A percentile compares a stretch with the other conserved stretches of the same genome.
phyloP scores from a whole-genome alignment of 2,329 filamentous ascomycete genomes.

The Aulographum hederae region DNA sequence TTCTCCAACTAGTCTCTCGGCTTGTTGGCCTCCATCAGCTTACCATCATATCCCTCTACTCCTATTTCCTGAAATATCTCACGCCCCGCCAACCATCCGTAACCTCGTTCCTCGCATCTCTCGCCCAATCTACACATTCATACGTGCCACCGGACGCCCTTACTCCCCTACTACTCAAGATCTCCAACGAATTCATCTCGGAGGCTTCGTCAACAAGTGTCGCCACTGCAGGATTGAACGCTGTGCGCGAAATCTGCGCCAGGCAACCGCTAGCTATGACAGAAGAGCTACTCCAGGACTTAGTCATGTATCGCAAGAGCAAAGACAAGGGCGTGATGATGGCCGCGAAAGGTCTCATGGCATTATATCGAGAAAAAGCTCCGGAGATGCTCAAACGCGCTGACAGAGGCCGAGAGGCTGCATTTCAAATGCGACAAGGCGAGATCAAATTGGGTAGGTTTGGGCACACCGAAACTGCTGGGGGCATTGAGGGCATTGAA shows the following conservation, averaged over 20 bases:
- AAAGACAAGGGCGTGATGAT: conserved; percentile 99
- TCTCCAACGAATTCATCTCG: conserved; percentile 95
- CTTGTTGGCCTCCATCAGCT: conserved; percentile 87
- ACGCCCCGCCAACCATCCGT: conserved; percentile 78
- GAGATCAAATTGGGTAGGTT: conserved; percentile 61
- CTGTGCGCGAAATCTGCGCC: conserved; percentile 84
- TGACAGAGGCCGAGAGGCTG: conserved; percentile 80
- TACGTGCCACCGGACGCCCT: conserved; percentile 84
- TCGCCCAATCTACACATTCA: conserved; percentile 82
- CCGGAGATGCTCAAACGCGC: conserved; percentile 77
- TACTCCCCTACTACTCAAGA: conserved; percentile 82
- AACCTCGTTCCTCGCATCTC: conserved; percentile 78
- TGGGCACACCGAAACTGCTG: conserved; percentile 64
- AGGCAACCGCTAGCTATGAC: conserved; percentile 92
- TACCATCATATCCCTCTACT: conserved; percentile 78
- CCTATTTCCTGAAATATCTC: conserved; percentile 81
- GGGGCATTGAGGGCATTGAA: conserved; percentile 81
- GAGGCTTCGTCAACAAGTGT: conserved; percentile 86
- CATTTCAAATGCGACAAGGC: conserved; percentile 61
- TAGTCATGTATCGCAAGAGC: conserved; percentile 89
- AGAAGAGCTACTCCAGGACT: conserved; percentile 84
- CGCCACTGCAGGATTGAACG: conserved; percentile 77
- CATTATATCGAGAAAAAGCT: conserved; percentile 78
- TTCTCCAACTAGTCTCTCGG: conserved; percentile 77
- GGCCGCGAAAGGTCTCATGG: conserved; percentile 83